Evolutionary conservation across 1,284 basidiomycete species (phyloP).

Genomic region (Cutaneotrichosporon arboriforme): DNA sequence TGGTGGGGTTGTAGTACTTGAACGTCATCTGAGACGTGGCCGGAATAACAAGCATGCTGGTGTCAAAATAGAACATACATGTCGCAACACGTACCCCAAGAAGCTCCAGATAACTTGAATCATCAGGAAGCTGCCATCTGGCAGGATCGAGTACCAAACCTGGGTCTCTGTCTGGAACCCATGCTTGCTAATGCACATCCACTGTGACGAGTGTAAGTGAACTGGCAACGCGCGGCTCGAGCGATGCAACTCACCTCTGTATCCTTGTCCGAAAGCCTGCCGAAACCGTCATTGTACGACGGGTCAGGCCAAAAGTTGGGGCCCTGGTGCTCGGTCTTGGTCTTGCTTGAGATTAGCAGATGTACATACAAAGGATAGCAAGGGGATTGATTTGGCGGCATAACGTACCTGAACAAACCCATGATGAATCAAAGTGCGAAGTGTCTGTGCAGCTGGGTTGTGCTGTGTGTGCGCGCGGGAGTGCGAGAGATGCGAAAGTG

Average conservation of each 20-base stretch:
- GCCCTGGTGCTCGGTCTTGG: not conserved
- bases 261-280: constrained; percentile 38
- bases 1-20: constrained; percentile 79
- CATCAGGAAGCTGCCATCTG: constrained; percentile 77
- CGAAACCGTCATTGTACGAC: constrained; percentile 42
- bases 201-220: constrained; percentile 42
- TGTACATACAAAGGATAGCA: too few species aligned
- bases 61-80: not conserved
- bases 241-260: constrained; percentile 32
- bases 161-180: constrained; percentile 94
- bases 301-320: constrained; percentile 76
- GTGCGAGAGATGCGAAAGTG: too few species aligned
- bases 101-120: constrained; percentile 93
- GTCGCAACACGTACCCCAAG: constrained; percentile 62
- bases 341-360: not conserved
- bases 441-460: too few species aligned
- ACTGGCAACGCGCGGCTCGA: not conserved
- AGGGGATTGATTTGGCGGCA: too few species aligned
- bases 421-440: too few species aligned
- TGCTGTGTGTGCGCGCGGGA: too few species aligned
- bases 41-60: constrained; percentile 46
- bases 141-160: constrained; percentile 74
- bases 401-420: too few species aligned
- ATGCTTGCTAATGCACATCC: constrained; percentile 63
- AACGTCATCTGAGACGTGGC: constrained; percentile 94